phyloP scores from a whole-genome alignment of 306 rosid genomes.

The Quercus berberidifolia region DNA sequence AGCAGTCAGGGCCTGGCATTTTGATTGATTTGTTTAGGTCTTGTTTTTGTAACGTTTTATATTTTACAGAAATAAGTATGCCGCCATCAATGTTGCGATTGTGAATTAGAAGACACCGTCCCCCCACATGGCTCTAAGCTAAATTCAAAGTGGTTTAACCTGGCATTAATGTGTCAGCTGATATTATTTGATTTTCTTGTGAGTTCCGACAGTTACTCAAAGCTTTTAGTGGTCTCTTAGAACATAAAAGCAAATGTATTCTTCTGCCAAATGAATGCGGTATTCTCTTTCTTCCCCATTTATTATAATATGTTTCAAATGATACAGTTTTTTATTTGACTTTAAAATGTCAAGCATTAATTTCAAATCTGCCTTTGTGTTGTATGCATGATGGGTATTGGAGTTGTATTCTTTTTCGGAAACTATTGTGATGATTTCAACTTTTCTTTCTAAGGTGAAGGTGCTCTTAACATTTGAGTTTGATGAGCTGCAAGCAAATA shows the following conservation, averaged over 20 bases:
- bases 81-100: slow-evolving; percentile 33
- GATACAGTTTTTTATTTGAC: too few relatives aligned
- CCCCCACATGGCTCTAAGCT: slow-evolving; percentile 4
- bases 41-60: slow-evolving; percentile 37
- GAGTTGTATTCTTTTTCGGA: too few relatives aligned
- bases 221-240: background rate
- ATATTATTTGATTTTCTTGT: background rate
- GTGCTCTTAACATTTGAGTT: too few relatives aligned
- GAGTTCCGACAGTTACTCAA: background rate
- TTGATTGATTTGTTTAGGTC: slow-evolving; percentile 28
- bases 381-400: too few relatives aligned
- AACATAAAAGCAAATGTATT: background rate
- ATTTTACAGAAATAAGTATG: slow-evolving; percentile 45
- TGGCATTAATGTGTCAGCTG: background rate
- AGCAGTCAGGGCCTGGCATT: slow-evolving; percentile 34
- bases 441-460: too few relatives aligned
- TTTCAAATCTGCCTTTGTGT: too few relatives aligned
- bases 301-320: too few relatives aligned
- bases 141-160: background rate
- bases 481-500: too few relatives aligned
- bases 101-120: background rate
- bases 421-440: too few relatives aligned
- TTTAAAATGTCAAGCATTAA: too few relatives aligned
- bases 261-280: too few relatives aligned
- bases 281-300: too few relatives aligned